Evolutionary conservation across 169 alveolate genomes (phyloP).

Genomic region (Cryptosporidium viatorum): DNA sequence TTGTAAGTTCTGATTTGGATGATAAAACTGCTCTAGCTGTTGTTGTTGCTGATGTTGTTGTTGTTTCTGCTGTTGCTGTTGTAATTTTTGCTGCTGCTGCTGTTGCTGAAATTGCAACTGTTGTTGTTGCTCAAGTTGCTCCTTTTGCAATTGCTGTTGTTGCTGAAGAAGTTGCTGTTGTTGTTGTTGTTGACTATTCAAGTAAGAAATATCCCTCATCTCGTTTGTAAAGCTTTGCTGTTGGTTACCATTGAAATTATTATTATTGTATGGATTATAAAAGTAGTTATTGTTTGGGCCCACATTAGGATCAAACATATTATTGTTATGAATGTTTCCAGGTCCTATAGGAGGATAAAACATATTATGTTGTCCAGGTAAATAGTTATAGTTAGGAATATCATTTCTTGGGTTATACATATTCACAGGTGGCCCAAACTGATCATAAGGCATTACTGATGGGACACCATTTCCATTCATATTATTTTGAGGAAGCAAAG

Average conservation of each 20-base stretch:
- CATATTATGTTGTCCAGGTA: constrained; percentile 5
- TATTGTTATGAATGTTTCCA: constrained; percentile 6
- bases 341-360: constrained; percentile 1
- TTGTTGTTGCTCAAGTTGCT: not conserved
- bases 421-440: constrained; percentile 30
- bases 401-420: constrained; percentile 2
- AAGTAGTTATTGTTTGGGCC: not conserved
- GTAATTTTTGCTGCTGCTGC: not conserved
- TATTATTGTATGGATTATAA: not conserved
- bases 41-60: not conserved
- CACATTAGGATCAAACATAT: not conserved
- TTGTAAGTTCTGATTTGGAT: not conserved
- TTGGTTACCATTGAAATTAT: not conserved
- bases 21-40: not conserved
- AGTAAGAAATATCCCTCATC: constrained; percentile 22
- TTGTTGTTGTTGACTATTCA: not conserved
- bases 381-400: not conserved
- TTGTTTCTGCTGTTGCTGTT: not conserved
- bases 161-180: constrained; percentile 1
- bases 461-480: constrained; percentile 7
- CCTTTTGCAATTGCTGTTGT: not conserved
- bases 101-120: not conserved
- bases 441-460: constrained; percentile 48
- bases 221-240: not conserved
- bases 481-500: constrained; percentile 22